phyloP scores from a whole-genome alignment of 345 rosid genomes.

The Lepidium aucheri region DNA sequence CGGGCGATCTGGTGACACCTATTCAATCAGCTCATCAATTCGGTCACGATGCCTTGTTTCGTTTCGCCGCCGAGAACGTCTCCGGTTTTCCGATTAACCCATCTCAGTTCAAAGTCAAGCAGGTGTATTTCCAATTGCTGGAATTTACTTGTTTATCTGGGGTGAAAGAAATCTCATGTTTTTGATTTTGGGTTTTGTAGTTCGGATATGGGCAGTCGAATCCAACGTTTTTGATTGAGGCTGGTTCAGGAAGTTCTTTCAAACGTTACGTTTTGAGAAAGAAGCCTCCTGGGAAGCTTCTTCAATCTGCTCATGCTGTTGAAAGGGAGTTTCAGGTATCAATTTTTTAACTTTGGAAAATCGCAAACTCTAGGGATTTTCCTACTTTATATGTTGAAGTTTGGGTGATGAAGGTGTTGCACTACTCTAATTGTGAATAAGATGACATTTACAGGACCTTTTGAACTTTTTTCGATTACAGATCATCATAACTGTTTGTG shows the following conservation, averaged over 20 bases:
- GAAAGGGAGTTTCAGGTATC: slow-evolving; percentile 77
- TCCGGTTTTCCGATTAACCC: slow-evolving; percentile 60
- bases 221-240: slow-evolving; percentile 74
- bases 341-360: neutral
- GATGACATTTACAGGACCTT: neutral
- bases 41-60: slow-evolving; percentile 54
- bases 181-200: slow-evolving; percentile 16
- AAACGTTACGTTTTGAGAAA: slow-evolving; percentile 88
- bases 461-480: neutral
- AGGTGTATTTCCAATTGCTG: slow-evolving; percentile 27
- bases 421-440: neutral
- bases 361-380: too few species aligned
- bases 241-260: slow-evolving; percentile 34
- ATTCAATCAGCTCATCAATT: slow-evolving; percentile 46
- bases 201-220: slow-evolving; percentile 95
- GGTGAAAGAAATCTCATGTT: neutral
- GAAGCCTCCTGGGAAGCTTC: slow-evolving; percentile 85
- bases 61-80: slow-evolving; percentile 48
- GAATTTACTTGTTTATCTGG: neutral
- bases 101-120: slow-evolving; percentile 53
- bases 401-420: neutral
- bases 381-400: neutral
- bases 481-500: neutral
- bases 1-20: slow-evolving; percentile 48
- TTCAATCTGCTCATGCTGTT: slow-evolving; percentile 87